Percentiles rank a stretch among this genome's conserved stretches.
phyloP scores from a whole-genome alignment of 768 basidiomycete genomes.

The Nevesoporus exiguus region DNA sequence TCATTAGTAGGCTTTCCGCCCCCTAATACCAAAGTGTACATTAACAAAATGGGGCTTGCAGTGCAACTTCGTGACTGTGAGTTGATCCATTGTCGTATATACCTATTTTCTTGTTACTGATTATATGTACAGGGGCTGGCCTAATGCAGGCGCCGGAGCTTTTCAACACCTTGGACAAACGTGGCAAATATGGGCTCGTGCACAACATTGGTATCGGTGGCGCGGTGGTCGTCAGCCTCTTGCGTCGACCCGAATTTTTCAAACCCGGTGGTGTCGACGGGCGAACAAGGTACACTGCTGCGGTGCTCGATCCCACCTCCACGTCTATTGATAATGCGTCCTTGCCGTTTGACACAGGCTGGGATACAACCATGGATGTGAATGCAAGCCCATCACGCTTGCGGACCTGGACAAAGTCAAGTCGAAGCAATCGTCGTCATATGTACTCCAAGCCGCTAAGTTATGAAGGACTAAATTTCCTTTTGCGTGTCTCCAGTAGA shows the following conservation, averaged over 20 bases:
- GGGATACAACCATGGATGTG: slow-evolving; percentile 78
- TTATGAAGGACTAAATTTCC: slow-evolving; percentile 28
- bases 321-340: not conserved
- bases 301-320: not conserved
- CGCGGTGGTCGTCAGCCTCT: slow-evolving; percentile 71
- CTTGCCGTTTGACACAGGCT: slow-evolving; percentile 40
- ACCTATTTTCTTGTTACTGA: not conserved
- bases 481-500: not conserved
- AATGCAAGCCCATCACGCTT: slow-evolving; percentile 58
- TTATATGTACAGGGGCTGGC: slow-evolving; percentile 58
- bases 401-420: slow-evolving; percentile 75
- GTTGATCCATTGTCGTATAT: not conserved
- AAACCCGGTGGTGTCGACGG: slow-evolving; percentile 65
- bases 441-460: slow-evolving; percentile 38
- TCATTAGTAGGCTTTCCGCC: slow-evolving; percentile 52
- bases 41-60: slow-evolving; percentile 22
- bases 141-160: slow-evolving; percentile 78
- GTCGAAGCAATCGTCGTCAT: slow-evolving; percentile 55
- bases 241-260: slow-evolving; percentile 77
- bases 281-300: slow-evolving; percentile 48
- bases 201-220: slow-evolving; percentile 85
- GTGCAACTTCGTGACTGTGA: slow-evolving; percentile 75
- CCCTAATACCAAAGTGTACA: not conserved
- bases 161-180: slow-evolving; percentile 56
- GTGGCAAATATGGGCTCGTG: slow-evolving; percentile 76